phyloP scores from a whole-genome alignment of 768 basidiomycete genomes.

The Russula emetica region DNA sequence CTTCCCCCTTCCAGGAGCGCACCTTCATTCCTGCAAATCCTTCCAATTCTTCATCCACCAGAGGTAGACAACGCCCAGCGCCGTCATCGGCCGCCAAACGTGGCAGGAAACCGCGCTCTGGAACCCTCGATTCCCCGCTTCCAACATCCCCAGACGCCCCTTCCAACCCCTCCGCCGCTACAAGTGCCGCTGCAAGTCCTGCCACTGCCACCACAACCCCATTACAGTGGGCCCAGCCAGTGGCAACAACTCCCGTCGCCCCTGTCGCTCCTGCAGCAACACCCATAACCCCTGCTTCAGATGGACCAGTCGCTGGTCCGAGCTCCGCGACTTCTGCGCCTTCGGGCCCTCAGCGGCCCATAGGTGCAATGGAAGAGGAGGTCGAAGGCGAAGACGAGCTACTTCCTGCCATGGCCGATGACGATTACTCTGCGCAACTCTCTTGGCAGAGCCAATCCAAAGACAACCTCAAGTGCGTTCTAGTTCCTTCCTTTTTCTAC shows the following conservation, averaged over 20 bases:
- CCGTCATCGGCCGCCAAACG: slow-evolving; percentile 12
- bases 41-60: not conserved
- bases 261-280: not conserved
- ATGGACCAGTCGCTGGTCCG: not conserved
- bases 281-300: slow-evolving; percentile 6
- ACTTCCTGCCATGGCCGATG: slow-evolving; percentile 81
- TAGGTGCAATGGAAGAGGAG: slow-evolving; percentile 37
- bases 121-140: slow-evolving; percentile 12
- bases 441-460: slow-evolving; percentile 86
- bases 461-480: slow-evolving; percentile 71
- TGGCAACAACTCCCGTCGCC: not conserved
- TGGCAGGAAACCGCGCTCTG: slow-evolving; percentile 25
- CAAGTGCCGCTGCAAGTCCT: slow-evolving; percentile 15
- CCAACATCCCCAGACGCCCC: slow-evolving; percentile 11
- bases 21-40: slow-evolving; percentile 26
- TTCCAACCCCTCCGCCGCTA: slow-evolving; percentile 8
- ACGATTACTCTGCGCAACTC: slow-evolving; percentile 79
- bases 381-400: slow-evolving; percentile 75
- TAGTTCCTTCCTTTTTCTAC: slow-evolving; percentile 6
- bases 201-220: slow-evolving; percentile 3
- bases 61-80: not conserved
- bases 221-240: slow-evolving; percentile 20
- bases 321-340: not conserved
- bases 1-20: slow-evolving; percentile 12
- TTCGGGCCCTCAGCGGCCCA: slow-evolving; percentile 18